Evolutionary conservation across 2,329 filamentous ascomycete species (phyloP).

Genomic region (Beauveria australis): DNA sequence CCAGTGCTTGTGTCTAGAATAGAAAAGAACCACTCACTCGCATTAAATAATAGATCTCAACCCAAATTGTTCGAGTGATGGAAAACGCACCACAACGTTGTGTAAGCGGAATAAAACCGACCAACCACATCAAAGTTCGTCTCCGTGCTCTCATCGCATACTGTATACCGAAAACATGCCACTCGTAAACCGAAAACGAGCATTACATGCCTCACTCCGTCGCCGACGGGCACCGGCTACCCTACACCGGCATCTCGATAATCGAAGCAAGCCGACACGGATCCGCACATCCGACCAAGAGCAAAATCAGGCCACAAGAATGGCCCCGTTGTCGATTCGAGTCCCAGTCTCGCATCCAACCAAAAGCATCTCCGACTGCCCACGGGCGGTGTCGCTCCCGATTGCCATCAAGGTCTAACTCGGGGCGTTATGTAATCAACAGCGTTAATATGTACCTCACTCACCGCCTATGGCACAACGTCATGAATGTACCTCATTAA

Average conservation of each 20-base stretch:
- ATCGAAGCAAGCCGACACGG: constrained; percentile 8
- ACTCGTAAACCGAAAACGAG: neutral
- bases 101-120: neutral
- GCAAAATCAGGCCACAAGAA: neutral
- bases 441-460: neutral
- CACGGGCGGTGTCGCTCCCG: no score
- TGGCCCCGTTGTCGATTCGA: neutral
- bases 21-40: no score
- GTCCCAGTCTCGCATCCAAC: neutral
- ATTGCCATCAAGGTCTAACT: neutral
- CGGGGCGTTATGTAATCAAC: neutral
- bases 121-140: no score
- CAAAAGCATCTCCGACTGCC: neutral
- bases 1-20: no score
- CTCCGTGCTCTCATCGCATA: neutral
- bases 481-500: neutral
- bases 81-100: neutral
- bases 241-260: constrained; percentile 7
- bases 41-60: no score
- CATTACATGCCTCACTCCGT: neutral
- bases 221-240: neutral
- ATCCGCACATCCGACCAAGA: constrained; percentile 1
- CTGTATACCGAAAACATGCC: neutral
- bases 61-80: no score
- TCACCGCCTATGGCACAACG: accelerated